Conservation (phyloP, 2,329 filamentous ascomycete species). For the Aspergillus amoenus region DNA sequence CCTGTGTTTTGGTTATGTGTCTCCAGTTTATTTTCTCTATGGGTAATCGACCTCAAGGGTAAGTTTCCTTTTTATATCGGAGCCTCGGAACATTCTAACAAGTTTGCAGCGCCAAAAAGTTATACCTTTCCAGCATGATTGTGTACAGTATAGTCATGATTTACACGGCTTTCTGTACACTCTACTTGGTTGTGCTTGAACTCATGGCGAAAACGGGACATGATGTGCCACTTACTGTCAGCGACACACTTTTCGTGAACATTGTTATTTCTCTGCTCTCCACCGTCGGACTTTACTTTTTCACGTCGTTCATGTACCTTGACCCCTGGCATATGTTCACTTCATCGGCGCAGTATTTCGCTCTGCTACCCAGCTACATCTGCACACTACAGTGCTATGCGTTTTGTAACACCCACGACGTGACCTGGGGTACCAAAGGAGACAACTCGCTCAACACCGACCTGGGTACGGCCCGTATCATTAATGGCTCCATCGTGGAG, state of each 20-base stretch:
- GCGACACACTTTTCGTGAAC: constrained; percentile 92
- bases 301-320: constrained; percentile 94
- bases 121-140: constrained; percentile 85
- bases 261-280: constrained; percentile 86
- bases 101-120: constrained; percentile 65
- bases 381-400: constrained; percentile 97
- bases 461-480: constrained; percentile 78
- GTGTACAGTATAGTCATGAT: constrained; percentile 93
- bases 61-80: constrained; percentile 21
- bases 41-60: constrained; percentile 91
- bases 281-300: constrained; percentile 89
- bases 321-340: constrained; percentile 99
- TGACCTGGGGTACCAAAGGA: constrained; percentile 98
- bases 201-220: constrained; percentile 55
- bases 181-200: constrained; percentile 88
- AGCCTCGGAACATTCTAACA: constrained; percentile 8
- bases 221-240: constrained; percentile 56
- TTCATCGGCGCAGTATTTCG: constrained; percentile 84
- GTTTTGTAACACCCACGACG: constrained; percentile 98
- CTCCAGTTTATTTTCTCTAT: constrained; percentile 96
- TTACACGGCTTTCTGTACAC: constrained; percentile 84
- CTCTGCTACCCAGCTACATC: constrained; percentile 88
- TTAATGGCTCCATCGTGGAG: constrained; percentile 77
- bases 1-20: constrained; percentile 81
- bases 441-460: constrained; percentile 95